A percentile compares a stretch with the other conserved stretches of the same genome.
phyloP scores from a whole-genome alignment of 2,329 filamentous ascomycete species.

The Clonostachys rhizophaga region DNA sequence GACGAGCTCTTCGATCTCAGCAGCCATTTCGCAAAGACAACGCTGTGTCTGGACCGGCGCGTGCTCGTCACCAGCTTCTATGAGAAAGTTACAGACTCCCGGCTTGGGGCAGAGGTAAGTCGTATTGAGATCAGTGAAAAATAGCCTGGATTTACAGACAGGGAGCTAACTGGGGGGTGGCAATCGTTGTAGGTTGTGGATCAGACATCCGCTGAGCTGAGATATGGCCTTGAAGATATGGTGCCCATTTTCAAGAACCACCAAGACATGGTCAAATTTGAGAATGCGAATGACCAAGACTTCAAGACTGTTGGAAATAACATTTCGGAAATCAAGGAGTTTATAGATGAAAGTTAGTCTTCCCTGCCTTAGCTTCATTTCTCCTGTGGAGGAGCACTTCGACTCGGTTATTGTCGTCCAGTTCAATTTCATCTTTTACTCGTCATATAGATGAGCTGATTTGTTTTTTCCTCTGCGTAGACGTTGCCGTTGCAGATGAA shows the following conservation, averaged over 20 bases:
- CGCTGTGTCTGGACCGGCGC: conserved; percentile 2
- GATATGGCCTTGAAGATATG: conserved; percentile 5
- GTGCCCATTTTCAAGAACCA: conserved; percentile 5
- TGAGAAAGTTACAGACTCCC: background rate
- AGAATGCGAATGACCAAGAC: conserved; percentile 3
- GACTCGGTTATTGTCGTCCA: too few species aligned
- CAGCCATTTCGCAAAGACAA: conserved; percentile 1
- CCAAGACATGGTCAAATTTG: conserved; percentile 5
- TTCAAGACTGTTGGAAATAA: background rate
- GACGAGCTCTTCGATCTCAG: conserved; percentile 5
- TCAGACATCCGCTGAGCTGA: conserved; percentile 6
- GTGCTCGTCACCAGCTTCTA: conserved; percentile 7
- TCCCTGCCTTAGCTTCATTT: too few species aligned
- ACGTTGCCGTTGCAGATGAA: too few species aligned
- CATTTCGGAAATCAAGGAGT: too few species aligned
- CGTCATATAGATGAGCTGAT: too few species aligned
- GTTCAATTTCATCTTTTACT: too few species aligned
- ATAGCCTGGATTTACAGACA: background rate
- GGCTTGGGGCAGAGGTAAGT: too few species aligned
- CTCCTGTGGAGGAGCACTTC: too few species aligned
- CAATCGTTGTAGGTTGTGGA: conserved; percentile 5
- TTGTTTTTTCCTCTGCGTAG: too few species aligned
- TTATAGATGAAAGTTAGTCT: too few species aligned
- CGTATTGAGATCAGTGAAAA: too few species aligned
- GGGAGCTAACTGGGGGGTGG: background rate